Evolutionary conservation across 441 rosid species (phyloP), one percentile per base, ranked within the genome.

Genomic region (Flueggea neowawraea): DNA sequence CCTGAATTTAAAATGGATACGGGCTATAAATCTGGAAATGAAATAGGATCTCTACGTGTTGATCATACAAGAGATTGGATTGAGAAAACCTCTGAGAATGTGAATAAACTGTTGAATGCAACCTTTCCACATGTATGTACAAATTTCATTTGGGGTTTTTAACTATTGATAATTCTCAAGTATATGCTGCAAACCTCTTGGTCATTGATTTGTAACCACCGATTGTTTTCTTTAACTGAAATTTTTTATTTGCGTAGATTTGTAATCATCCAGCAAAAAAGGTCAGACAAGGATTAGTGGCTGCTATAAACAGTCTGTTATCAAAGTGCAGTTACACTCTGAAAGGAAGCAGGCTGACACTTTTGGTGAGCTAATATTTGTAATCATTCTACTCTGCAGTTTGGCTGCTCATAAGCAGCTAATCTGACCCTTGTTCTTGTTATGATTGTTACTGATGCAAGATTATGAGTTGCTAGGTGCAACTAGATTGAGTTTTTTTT

Each of bases 51-150:
- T 63, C 81, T 85, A 65, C 83, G 73, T 60, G 90, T 91, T 69
- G 79, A 86, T 57, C 96, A 96, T 16, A 79, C 95, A 55, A 88
- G 79, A 73, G 89, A 80, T 47, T 95, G 99, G 99, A 78, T 91
- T 63, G 81, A 82, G 74, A 73, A 74, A 71, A 89, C 90, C 66
- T 83, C 97, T 17, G 70, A 66, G 36, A 84, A 80, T 69, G 85
- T 95, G 75, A 78, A 83, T 67, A 95, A 83, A 78, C 67, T 91
- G 61, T 76, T 95, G 58, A 74, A 65, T 64, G 80, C 85, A 62
- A 82, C 91, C 60, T 91, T 91, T 83, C 95, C 99, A 65, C 81
- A 85, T 67, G 99, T 95, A 88, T 52, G 89, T 41, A 44, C 62
- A 64, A 61, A 43, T 57, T 66, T 58, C 63, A 57, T 62, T 68